Evolutionary conservation across 768 basidiomycete species (phyloP).

Genomic region (Lactarius indigo): DNA sequence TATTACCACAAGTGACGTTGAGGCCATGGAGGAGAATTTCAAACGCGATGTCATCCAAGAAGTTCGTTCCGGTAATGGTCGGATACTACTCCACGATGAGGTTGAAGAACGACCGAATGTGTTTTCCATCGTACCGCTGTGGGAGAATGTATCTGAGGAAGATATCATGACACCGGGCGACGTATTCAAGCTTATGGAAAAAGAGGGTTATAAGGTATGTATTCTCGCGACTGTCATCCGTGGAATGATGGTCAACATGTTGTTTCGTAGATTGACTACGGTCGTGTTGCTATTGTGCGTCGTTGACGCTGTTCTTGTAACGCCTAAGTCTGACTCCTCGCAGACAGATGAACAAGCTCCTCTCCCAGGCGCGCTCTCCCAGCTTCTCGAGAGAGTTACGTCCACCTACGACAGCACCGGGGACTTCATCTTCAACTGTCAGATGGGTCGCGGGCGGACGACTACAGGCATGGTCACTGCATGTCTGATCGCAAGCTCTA

Average conservation of each 20-base stretch:
- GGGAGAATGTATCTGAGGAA: conserved; percentile 79
- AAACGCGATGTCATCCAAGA: conserved; percentile 87
- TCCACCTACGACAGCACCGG: conserved; percentile 52
- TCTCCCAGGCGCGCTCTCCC: conserved; percentile 78
- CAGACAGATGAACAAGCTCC: conserved; percentile 98
- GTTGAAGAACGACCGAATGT: conserved; percentile 88
- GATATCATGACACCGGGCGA: conserved; percentile 89
- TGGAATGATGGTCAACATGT: background rate
- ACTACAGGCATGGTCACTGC: conserved; percentile 96
- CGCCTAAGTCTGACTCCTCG: conserved; percentile 5
- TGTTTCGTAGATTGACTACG: conserved; percentile 69
- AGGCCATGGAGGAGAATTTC: conserved; percentile 84
- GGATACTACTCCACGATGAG: conserved; percentile 92
- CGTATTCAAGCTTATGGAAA: conserved; percentile 67
- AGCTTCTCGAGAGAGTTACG: conserved; percentile 72
- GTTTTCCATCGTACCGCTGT: conserved; percentile 89
- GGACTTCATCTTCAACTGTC: conserved; percentile 93
- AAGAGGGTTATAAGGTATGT: conserved; percentile 71
- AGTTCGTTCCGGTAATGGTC: conserved; percentile 63
- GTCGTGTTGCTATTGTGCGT: conserved; percentile 84
- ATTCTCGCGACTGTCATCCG: background rate
- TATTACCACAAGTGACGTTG: conserved; percentile 85
- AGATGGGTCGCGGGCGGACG: conserved; percentile 89
- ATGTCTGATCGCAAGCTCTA: conserved; percentile 74
- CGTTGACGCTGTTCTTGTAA: background rate